Evolutionary conservation across 2,329 filamentous ascomycete species (phyloP).

Genomic region (Paraphaeosphaeria sporulosa): DNA sequence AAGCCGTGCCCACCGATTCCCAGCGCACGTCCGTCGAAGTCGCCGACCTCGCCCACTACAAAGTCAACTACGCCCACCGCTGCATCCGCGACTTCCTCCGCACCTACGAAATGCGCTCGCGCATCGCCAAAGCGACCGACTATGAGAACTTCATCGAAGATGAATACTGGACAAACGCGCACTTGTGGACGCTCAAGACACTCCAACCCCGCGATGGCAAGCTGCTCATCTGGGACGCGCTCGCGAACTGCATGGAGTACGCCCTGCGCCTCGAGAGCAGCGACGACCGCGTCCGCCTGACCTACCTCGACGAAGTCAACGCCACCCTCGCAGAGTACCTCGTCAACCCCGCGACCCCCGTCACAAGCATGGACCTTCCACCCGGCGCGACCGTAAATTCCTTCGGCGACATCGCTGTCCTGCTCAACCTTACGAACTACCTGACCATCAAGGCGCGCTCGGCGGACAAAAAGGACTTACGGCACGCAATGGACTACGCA

Average conservation of each 20-base stretch:
- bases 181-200: constrained; percentile 34
- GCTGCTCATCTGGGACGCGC: constrained; percentile 28
- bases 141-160: constrained; percentile 24
- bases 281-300: constrained; percentile 27
- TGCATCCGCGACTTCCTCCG: constrained; percentile 32
- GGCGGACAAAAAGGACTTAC: constrained; percentile 27
- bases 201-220: constrained; percentile 18
- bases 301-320: constrained; percentile 32
- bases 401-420: constrained; percentile 34
- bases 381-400: constrained; percentile 12
- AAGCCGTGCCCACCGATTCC: constrained; percentile 22
- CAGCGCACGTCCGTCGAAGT: constrained; percentile 9
- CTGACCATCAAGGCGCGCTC: constrained; percentile 28
- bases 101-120: constrained; percentile 19
- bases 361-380: constrained; percentile 12
- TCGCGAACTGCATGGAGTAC: constrained; percentile 30
- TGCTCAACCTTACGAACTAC: constrained; percentile 33
- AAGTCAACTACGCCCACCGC: constrained; percentile 38
- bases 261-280: constrained; percentile 24
- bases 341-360: constrained; percentile 15
- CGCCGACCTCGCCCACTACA: constrained; percentile 21
- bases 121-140: constrained; percentile 14
- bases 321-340: constrained; percentile 26
- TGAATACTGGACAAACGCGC: constrained; percentile 34
- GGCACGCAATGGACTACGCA: constrained; percentile 34